A percentile compares a stretch with the other conserved stretches of the same genome.
These are phyloP conservation scores for Trypanosoma theileri DNA, from an alignment of 208 protist species.

Conservation along the genomic window DNA sequence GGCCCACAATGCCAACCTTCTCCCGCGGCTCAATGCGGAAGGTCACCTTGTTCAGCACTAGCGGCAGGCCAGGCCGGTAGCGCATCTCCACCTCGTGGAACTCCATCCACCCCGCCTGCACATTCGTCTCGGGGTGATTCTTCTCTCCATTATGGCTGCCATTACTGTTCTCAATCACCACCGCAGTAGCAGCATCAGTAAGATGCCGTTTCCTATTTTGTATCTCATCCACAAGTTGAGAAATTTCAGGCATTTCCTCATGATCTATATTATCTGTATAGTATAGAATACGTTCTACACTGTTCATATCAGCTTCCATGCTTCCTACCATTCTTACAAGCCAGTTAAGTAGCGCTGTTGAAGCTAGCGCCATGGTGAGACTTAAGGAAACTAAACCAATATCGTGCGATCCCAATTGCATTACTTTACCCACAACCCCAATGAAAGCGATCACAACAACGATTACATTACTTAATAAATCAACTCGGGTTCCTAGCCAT, in stretches of 20 bases:
- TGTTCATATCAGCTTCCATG: conserved; percentile 77
- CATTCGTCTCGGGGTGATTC: neutral
- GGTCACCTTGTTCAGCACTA: conserved; percentile 62
- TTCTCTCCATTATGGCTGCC: neutral
- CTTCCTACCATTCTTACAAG: conserved; percentile 27
- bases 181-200: conserved; percentile 15
- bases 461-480: conserved; percentile 77
- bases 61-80: conserved; percentile 63
- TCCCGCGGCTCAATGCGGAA: conserved; percentile 57
- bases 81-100: conserved; percentile 70
- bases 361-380: conserved; percentile 40
- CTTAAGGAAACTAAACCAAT: conserved; percentile 51
- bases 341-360: conserved; percentile 39
- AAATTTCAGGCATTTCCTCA: conserved; percentile 41
- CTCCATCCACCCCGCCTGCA: conserved; percentile 36
- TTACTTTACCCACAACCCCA: conserved; percentile 50
- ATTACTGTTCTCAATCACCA: conserved; percentile 21
- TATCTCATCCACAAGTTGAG: conserved; percentile 27
- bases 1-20: conserved; percentile 85
- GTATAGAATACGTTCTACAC: conserved; percentile 61
- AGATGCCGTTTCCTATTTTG: conserved; percentile 2
- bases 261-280: conserved; percentile 55
- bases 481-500: conserved; percentile 88
- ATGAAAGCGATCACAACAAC: conserved; percentile 40
- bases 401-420: conserved; percentile 18